Percentiles rank a stretch among this genome's conserved stretches.
These are phyloP conservation scores for Fusarium sp. DNA, from an alignment of 2,329 filamentous ascomycete species.

Conservation along the genomic window DNA sequence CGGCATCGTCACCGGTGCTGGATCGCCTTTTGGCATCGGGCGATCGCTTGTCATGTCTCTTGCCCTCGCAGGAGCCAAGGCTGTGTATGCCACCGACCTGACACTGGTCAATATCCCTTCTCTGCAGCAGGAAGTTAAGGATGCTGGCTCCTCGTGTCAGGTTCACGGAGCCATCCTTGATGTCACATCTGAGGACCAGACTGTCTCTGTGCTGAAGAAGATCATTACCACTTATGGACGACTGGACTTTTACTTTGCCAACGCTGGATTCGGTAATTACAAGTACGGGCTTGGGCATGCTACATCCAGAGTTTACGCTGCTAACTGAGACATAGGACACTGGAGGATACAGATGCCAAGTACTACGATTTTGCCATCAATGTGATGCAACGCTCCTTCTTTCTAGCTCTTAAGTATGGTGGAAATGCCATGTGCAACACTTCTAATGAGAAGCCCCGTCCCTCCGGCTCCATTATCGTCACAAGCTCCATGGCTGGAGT, in stretches of 20 bases:
- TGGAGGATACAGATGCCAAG: conserved; percentile 22
- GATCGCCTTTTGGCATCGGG: background rate
- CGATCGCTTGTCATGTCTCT: background rate
- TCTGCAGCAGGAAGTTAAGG: background rate
- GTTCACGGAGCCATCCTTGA: conserved; percentile 11
- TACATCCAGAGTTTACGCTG: background rate
- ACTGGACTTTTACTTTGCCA: background rate
- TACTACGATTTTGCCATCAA: conserved; percentile 14
- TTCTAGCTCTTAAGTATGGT: conserved; percentile 32
- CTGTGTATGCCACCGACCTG: background rate
- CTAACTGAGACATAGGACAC: conserved; percentile 14
- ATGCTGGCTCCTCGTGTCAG: background rate
- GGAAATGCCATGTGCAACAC: conserved; percentile 27
- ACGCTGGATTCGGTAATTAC: background rate
- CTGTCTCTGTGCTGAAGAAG: conserved; percentile 2
- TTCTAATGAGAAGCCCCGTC: background rate
- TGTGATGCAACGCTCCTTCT: conserved; percentile 30
- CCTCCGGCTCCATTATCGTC: background rate
- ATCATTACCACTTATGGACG: conserved; percentile 17
- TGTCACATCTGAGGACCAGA: conserved; percentile 16
- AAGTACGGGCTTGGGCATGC: background rate
- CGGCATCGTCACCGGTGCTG: background rate
- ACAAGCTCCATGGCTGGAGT: background rate
- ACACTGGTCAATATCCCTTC: background rate
- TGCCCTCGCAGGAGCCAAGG: background rate